Base-by-base conservation (phyloP, 2,329 filamentous ascomycete species). In the Penicillium sp. region DNA sequence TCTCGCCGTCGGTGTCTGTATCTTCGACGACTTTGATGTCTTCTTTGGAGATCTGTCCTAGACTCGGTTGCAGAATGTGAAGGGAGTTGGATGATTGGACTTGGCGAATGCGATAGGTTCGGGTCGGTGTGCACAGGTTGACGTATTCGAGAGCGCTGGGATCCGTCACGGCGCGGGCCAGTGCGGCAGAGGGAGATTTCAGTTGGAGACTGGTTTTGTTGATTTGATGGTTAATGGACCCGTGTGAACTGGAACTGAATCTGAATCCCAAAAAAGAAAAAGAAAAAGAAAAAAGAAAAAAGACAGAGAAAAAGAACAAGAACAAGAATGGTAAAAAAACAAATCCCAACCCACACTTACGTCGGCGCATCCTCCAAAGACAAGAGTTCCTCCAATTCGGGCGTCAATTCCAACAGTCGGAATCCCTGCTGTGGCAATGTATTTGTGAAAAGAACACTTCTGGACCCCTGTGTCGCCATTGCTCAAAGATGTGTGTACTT, bases 61-160 rank as follows among this genome's bases (percentile, higher is more conserved):
- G 59, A 47, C 71, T 72, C 4, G 75, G 73, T 43, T 68, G 68
- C 25, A 79, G 68, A 34, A 84, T 61, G 63, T 80, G 79, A 47
- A 84, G 71, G 33, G 78, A 80, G 56, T 85, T 85, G 26, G 81
- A 84, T 12, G 81, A 83, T 56, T 82, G 80, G 45, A 84, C 81
- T 64, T 84, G 81, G 56, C 80, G 80, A 44, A 84, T 66, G 49
- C 76, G 74, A 67, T 77, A 85, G 9, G 80, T 81, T 54, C 76
- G 71, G 46, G 71, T 70, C 8, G 72, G 67, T 2, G 79, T 83
- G 66, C 81, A 84, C 50, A 85, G 70, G 50, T 83, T 80, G 28
- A 79, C 76, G 48, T 71, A 72, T 39, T 71, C 66, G 43, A 58
- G 60, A 27, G 61, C 55, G 34, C 55, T 46, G 18, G 58, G 48